phyloP scores from a whole-genome alignment of 306 rosid species.

The Psophocarpus tetragonolobus region DNA sequence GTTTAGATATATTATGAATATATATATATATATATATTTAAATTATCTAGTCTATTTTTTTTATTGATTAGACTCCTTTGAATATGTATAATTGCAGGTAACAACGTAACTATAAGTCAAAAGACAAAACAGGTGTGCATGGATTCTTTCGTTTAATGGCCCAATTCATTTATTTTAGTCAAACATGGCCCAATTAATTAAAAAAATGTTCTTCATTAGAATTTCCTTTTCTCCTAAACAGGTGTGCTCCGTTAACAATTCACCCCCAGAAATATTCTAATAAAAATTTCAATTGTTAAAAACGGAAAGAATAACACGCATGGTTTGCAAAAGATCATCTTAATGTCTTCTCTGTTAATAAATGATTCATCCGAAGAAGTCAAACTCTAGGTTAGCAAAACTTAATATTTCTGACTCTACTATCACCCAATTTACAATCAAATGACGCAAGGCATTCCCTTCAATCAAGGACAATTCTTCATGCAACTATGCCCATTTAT shows the following conservation, averaged over 20 bases:
- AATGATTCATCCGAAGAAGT: slow-evolving; percentile 22
- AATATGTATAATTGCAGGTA: too few relatives aligned
- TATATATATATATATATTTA: too few relatives aligned
- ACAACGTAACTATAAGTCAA: too few relatives aligned
- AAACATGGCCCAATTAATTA: slow-evolving; percentile 1
- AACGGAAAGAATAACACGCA: neutral
- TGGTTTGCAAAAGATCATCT: neutral
- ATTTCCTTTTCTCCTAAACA: neutral
- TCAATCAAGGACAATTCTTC: slow-evolving; percentile 41
- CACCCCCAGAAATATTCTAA: neutral
- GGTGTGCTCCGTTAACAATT: neutral
- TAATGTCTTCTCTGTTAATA: neutral
- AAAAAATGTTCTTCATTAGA: neutral
- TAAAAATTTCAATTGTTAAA: slow-evolving; percentile 22
- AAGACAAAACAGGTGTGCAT: too few relatives aligned
- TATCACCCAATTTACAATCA: slow-evolving; percentile 15
- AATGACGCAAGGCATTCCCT: slow-evolving; percentile 38
- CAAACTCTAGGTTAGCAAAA: slow-evolving; percentile 39
- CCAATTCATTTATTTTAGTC: slow-evolving; percentile 13
- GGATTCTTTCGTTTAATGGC: slow-evolving; percentile 25
- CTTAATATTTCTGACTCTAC: slow-evolving; percentile 17
- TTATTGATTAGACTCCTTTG: too few relatives aligned
- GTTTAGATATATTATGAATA: too few relatives aligned
- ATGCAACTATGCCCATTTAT: slow-evolving; percentile 31
- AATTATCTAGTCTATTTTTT: too few relatives aligned